Evolutionary conservation across 345 rosid species (phyloP).

Genomic region (Nephelium lappaceum): DNA sequence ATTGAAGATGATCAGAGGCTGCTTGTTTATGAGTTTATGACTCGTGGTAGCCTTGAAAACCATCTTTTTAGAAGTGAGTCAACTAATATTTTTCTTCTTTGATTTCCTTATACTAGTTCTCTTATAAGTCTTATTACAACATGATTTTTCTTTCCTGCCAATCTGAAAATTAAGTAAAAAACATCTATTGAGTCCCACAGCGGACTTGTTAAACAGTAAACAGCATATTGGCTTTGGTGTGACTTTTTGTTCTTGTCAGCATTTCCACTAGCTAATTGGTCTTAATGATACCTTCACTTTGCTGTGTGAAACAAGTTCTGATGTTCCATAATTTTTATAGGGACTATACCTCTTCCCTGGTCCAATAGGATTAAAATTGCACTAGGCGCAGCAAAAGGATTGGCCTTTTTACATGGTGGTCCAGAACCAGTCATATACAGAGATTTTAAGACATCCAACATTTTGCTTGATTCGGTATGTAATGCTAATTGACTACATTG

Average conservation of each 20-base stretch:
- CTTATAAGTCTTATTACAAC: not conserved
- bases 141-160: not conserved
- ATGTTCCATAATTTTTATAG: constrained; percentile 41
- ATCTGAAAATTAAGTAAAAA: not conserved
- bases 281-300: not conserved
- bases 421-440: constrained; percentile 92
- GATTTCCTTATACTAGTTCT: constrained; percentile 5
- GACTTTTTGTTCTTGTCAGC: not conserved
- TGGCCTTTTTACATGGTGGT: constrained; percentile 94
- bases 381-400: constrained; percentile 94
- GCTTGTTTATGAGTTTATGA: constrained; percentile 95
- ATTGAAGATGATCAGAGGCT: constrained; percentile 91
- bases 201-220: not conserved
- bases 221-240: not conserved
- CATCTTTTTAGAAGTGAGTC: constrained; percentile 94
- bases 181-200: too few relatives aligned
- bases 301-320: constrained; percentile 17
- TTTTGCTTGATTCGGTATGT: constrained; percentile 86
- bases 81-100: not conserved
- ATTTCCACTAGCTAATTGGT: constrained; percentile 30
- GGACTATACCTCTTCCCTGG: constrained; percentile 88
- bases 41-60: constrained; percentile 97
- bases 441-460: constrained; percentile 96
- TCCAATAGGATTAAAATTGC: constrained; percentile 86
- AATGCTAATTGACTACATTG: constrained; percentile 2